Percentiles rank a stretch among this genome's conserved stretches.
These are phyloP conservation scores for Psidium friedrichsthalianum DNA, from an alignment of 345 rosid genomes.

Conservation along the genomic window DNA sequence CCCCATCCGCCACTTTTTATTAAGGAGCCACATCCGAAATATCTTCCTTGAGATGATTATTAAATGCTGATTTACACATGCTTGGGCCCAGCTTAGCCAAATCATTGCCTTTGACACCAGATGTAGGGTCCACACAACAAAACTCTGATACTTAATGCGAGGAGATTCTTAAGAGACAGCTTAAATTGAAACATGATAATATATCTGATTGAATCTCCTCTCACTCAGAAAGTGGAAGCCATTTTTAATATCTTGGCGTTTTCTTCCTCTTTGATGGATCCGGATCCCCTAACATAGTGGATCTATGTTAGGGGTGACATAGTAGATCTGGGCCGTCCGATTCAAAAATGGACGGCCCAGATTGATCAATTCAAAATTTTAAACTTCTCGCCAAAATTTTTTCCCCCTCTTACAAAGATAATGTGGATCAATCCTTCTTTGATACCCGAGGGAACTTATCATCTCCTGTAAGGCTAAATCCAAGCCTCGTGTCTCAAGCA, in stretches of 20 bases:
- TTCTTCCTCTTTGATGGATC: background rate
- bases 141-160: background rate
- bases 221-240: rapidly evolving
- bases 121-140: background rate
- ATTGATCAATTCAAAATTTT: too few species aligned
- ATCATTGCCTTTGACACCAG: background rate
- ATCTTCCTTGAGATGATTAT: background rate
- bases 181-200: background rate
- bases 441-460: background rate
- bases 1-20: background rate
- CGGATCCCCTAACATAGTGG: too few species aligned
- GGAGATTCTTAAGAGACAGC: background rate
- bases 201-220: background rate
- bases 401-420: too few species aligned
- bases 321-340: too few species aligned
- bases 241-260: background rate
- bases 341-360: too few species aligned
- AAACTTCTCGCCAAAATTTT: too few species aligned
- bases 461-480: background rate
- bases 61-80: background rate
- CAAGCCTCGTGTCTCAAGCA: background rate
- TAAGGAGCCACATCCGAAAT: background rate
- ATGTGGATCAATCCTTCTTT: too few species aligned
- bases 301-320: too few species aligned
- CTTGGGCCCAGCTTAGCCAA: background rate